phyloP scores from a whole-genome alignment of 805 yeast species.

The Blastobotrys chiropterorum region DNA sequence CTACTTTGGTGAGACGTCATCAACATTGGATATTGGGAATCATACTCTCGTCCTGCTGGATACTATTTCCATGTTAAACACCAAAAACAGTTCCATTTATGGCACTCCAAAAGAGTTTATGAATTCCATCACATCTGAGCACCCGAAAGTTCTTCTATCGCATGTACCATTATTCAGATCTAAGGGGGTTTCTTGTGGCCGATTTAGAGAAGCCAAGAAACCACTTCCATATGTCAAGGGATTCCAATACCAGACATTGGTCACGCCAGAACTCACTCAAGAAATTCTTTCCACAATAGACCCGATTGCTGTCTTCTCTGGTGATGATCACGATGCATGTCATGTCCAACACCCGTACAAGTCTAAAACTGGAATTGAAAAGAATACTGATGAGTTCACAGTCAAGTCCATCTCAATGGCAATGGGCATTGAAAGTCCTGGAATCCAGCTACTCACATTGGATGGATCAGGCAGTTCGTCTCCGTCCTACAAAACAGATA shows the following conservation, averaged over 20 bases:
- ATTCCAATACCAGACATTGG: conserved; percentile 83
- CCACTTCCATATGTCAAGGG: conserved; percentile 71
- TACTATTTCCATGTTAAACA: conserved; percentile 73
- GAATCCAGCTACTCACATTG: conserved; percentile 74
- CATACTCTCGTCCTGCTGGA: conserved; percentile 76
- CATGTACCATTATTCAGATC: conserved; percentile 87
- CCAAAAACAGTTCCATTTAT: conserved; percentile 39
- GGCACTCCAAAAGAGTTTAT: conserved; percentile 49
- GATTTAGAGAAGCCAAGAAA: conserved; percentile 59
- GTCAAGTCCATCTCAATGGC: conserved; percentile 91
- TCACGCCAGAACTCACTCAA: conserved; percentile 54
- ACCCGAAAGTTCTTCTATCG: conserved; percentile 53
- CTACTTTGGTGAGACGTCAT: conserved; percentile 65
- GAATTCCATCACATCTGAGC: conserved; percentile 19
- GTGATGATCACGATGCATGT: conserved; percentile 97
- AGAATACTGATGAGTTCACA: conserved; percentile 63
- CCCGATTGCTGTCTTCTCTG: conserved; percentile 74
- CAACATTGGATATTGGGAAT: conserved; percentile 51
- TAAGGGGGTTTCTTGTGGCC: conserved; percentile 61
- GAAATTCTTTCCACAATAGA: conserved; percentile 50
- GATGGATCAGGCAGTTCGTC: conserved; percentile 14
- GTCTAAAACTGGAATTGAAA: conserved; percentile 12
- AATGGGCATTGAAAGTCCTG: conserved; percentile 82
- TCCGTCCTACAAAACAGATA: conserved; percentile 20
- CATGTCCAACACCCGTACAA: conserved; percentile 52